Conservation (phyloP, 1,284 basidiomycete species). For the Athelia psychrophila region DNA sequence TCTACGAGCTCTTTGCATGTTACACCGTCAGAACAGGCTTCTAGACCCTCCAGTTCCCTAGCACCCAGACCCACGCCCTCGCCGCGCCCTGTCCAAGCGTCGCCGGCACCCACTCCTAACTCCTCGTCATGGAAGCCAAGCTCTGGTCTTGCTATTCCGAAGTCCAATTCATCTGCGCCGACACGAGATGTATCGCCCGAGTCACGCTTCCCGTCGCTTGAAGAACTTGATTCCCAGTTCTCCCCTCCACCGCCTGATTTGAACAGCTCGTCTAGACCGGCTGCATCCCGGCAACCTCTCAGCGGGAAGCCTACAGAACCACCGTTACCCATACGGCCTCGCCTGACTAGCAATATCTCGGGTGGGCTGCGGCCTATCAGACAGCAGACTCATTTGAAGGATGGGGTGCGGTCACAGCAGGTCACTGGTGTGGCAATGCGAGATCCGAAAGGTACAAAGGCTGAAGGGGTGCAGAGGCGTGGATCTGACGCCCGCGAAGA, state of each 20-base stretch:
- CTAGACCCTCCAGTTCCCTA: slow-evolving; percentile 21
- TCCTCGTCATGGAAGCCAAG: slow-evolving; percentile 20
- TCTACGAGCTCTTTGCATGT: not conserved
- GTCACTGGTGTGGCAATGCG: slow-evolving; percentile 56
- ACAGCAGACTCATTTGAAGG: slow-evolving; percentile 8
- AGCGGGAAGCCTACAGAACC: not conserved
- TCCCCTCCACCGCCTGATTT: slow-evolving; percentile 12
- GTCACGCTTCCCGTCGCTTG: not conserved
- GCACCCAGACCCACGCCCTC: slow-evolving; percentile 38
- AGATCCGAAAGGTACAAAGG: slow-evolving; percentile 28
- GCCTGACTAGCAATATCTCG: slow-evolving; percentile 11
- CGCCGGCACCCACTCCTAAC: slow-evolving; percentile 26
- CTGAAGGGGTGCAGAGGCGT: slow-evolving; percentile 2
- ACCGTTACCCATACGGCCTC: slow-evolving; percentile 6
- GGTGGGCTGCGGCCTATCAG: slow-evolving; percentile 7
- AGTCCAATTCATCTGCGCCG: not conserved
- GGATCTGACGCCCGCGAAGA: not conserved
- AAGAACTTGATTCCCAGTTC: slow-evolving; percentile 2
- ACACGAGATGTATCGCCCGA: not conserved
- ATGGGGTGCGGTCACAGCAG: slow-evolving; percentile 43
- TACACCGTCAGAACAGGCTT: slow-evolving; percentile 11
- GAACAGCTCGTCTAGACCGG: slow-evolving; percentile 19
- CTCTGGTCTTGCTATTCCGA: slow-evolving; percentile 12
- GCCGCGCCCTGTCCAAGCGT: slow-evolving; percentile 42
- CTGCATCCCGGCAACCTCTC: slow-evolving; percentile 9